Base-by-base conservation (phyloP, 2,329 filamentous ascomycete species). In the Sordariomycetes sp. region DNA sequence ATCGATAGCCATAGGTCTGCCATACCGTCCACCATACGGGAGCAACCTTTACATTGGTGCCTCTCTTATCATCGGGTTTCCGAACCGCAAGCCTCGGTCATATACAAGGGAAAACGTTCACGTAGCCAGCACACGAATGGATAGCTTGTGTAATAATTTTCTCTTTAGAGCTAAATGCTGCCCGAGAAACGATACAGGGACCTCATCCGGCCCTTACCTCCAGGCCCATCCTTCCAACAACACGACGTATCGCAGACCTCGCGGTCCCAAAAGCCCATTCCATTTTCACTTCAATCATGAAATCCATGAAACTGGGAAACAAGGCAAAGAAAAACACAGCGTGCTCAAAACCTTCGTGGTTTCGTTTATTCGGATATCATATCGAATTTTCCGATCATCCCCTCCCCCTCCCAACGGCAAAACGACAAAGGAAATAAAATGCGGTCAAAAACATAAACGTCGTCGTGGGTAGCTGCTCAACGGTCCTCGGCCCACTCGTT, bases 401-500 rank as follows among this genome's bases (percentile, higher is more conserved):
- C 20, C 4, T 4, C 20, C 39, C 32, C 22, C 53, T 32, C 12
- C 22, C n/a, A 28, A 13, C 2, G 7, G 20, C 10, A 5, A 35
- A 7, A 53, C 22, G 45, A 45, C 12, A 45, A 45, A 17, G 25
- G 25, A 32, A 32, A 32, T 10, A 54, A 54, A n/a, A n/a, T n/a
- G n/a, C n/a, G n/a, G n/a, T n/a, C n/a, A n/a, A n/a, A n/a, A 36
- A 45, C 39, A n/a, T 17, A 45, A 42, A 45, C 39, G 6, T 45
- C n/a, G 22, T 4, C 20, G n/a, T 13, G 10, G 5, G 1, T 6
- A 54, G 20, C 28, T 3, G 25, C 39, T 52, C 79, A 88, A 65
- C 85, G 83, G 64, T 94, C 89, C 77, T 94, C 89, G 52, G 89
- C 89, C 89, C 89, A 94, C 74, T 94, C 89, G 70, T 94, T 94